A percentile compares a stretch with the other conserved stretches of the same genome.
These are phyloP conservation scores for Mycena olivaceomarginata DNA, from an alignment of 768 basidiomycete genomes.

Conservation along the genomic window DNA sequence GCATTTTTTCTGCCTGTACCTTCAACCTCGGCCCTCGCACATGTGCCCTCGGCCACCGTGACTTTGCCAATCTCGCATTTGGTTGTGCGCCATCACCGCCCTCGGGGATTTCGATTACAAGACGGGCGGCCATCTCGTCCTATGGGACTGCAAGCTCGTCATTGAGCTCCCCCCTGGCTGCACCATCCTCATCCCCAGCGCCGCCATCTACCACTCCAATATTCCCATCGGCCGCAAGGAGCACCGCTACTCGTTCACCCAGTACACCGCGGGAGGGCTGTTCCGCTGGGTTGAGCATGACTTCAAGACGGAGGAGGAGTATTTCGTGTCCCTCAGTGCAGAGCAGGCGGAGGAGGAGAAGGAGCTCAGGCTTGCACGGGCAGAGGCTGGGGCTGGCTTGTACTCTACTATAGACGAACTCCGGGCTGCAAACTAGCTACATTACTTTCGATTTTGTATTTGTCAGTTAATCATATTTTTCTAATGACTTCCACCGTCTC, in stretches of 20 bases:
- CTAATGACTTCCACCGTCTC: not conserved
- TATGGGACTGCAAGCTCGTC: not conserved
- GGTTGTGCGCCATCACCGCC: slow-evolving; percentile 3
- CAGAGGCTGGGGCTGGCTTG: not conserved
- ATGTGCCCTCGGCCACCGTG: not conserved
- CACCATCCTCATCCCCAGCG: slow-evolving; percentile 6
- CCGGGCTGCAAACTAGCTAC: not conserved
- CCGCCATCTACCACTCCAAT: slow-evolving; percentile 7
- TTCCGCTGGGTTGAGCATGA: slow-evolving; percentile 9
- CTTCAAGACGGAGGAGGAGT: not conserved
- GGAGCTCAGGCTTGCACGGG: not conserved
- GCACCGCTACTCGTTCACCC: slow-evolving; percentile 4
- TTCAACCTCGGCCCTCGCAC: not conserved
- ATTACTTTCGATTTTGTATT: not conserved
- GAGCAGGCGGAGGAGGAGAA: not conserved
- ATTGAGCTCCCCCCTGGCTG: not conserved
- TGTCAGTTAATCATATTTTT: not conserved
- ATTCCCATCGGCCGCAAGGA: not conserved
- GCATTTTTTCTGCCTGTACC: not conserved
- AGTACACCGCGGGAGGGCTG: slow-evolving; percentile 6
- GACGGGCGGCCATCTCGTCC: not conserved
- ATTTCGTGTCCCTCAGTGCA: not conserved
- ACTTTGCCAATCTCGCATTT: not conserved
- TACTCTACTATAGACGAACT: not conserved
- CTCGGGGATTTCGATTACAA: not conserved